A percentile compares a stretch with the other conserved stretches of the same genome.
Evolutionary conservation across 2,329 filamentous ascomycete genomes (phyloP).

Genomic region (Aspergillus fructus): DNA sequence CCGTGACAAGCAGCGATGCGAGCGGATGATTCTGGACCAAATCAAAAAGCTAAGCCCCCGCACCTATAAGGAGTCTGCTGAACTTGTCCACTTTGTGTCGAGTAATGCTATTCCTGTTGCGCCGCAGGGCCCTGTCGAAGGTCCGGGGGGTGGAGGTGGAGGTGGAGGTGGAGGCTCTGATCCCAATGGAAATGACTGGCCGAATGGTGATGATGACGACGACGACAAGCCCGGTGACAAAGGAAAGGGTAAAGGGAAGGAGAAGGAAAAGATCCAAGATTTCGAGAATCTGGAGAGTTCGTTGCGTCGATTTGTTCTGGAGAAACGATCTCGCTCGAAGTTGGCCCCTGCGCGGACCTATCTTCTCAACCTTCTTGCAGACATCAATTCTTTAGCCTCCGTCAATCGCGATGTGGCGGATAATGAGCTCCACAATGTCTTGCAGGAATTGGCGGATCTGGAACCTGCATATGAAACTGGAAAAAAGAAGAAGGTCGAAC

Average conservation of each 20-base stretch:
- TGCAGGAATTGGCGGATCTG: slow-evolving; percentile 73
- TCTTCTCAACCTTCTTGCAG: slow-evolving; percentile 85
- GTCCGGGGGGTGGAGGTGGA: slow-evolving; percentile 51
- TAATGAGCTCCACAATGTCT: slow-evolving; percentile 79
- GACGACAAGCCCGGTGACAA: slow-evolving; percentile 54
- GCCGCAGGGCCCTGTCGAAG: slow-evolving; percentile 55
- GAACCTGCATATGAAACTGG: slow-evolving; percentile 84
- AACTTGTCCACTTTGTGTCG: slow-evolving; percentile 96
- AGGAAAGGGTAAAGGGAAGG: slow-evolving; percentile 82
- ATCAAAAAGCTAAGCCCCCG: slow-evolving; percentile 82
- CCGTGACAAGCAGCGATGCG: slow-evolving; percentile 82
- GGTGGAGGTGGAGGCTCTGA: slow-evolving; percentile 58
- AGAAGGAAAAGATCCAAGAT: slow-evolving; percentile 84
- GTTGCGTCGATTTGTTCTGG: slow-evolving; percentile 85
- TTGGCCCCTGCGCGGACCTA: slow-evolving; percentile 95
- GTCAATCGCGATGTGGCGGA: slow-evolving; percentile 88
- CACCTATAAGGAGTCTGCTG: slow-evolving; percentile 86
- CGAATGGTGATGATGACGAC: slow-evolving; percentile 45
- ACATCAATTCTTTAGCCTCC: slow-evolving; percentile 76
- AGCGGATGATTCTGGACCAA: slow-evolving; percentile 91
- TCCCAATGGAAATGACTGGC: slow-evolving; percentile 27
- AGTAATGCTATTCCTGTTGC: slow-evolving; percentile 87
- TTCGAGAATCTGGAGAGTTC: slow-evolving; percentile 90
- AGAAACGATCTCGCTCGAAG: slow-evolving; percentile 93
- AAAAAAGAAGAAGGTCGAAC: slow-evolving; percentile 73